Evolutionary conservation across 495 filamentous ascomycete genomes (phyloP), one percentile per base, ranked within the genome.

Genomic region (Neurospora hispaniola): DNA sequence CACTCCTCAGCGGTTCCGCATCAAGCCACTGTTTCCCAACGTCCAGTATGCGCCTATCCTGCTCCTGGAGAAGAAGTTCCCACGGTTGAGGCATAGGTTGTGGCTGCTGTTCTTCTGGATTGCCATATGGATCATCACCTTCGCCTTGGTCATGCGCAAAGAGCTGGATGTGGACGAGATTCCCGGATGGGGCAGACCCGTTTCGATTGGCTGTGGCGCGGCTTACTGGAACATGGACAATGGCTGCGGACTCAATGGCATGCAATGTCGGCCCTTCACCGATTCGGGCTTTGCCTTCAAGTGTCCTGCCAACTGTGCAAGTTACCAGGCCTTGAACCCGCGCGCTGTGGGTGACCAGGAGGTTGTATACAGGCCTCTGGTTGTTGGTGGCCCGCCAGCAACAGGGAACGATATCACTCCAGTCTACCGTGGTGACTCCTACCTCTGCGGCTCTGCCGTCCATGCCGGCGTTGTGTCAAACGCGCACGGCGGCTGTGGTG

Each of bases 361-460:
- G 42, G 81, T 93, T 71, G 85, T 88, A 48, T 96, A 95, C 77
- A 82, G 84, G 71, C 86, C 89, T 0, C 83, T 94, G 66, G 89
- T 97, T 0, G 86, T 97, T 42, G 94, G 94, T 38, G 93, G 92
- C 0, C 90, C 92, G 6, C 79, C 86, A 7, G 80, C 83, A n/a
- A 80, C 82, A 4, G 73, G 80, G 14, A 80, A 79, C 44, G 80
- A 81, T 12, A 66, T 38, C 7, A 66, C 27, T 18, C 54, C 54
- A 0, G 14, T 66, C 0, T 66, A 66, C 54, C 54, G 54, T 0
- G 54, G 54, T 2, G 93, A 97, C 77, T 95, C 93, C 23, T 93
- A 93, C 75, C 88, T 96, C 71, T 97, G 93, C 78, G 89, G 90
- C 66, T 84, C 93, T 12, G 93, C 93, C 8, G 91, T 97, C 44